phyloP scores from a whole-genome alignment of 805 yeast species.

The Barnettozyma sucrosica region DNA sequence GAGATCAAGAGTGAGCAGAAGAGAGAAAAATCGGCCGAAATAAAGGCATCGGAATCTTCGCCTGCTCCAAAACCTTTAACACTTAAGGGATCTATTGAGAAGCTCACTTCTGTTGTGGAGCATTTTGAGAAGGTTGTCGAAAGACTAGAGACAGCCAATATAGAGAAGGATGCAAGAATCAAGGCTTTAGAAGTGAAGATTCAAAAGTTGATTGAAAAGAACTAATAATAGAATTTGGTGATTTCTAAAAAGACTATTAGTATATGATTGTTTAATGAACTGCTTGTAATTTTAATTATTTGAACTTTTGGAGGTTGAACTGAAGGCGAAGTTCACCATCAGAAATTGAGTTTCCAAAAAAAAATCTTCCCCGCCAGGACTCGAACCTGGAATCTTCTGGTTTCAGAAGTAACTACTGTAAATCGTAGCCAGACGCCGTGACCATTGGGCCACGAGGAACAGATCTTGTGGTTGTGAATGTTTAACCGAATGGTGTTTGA shows the following conservation, averaged over 20 bases:
- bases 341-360: no score
- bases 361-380: slow-evolving; percentile 32
- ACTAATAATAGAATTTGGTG: slow-evolving; percentile 3
- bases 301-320: no score
- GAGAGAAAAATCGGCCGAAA: slow-evolving; percentile 14
- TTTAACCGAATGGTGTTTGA: no score
- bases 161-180: slow-evolving; percentile 62
- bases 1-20: slow-evolving; percentile 8
- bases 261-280: slow-evolving; percentile 37
- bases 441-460: slow-evolving; percentile 75
- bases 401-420: slow-evolving; percentile 35
- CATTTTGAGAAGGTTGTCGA: slow-evolving; percentile 51
- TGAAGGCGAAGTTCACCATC: no score
- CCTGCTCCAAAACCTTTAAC: slow-evolving; percentile 28
- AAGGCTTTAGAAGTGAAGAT: slow-evolving; percentile 54
- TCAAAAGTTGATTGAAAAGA: slow-evolving; percentile 44
- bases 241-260: slow-evolving; percentile 40
- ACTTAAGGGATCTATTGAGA: slow-evolving; percentile 66
- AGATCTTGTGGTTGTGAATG: no score
- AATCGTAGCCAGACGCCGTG: slow-evolving; percentile 71
- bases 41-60: slow-evolving; percentile 9
- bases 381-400: slow-evolving; percentile 33
- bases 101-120: slow-evolving; percentile 50
- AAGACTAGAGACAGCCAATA: slow-evolving; percentile 44
- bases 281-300: no score